Percentiles rank a stretch among this genome's conserved stretches.
phyloP scores from a whole-genome alignment of 1,139 yeast genomes.

The Yamadazyma conglobata region DNA sequence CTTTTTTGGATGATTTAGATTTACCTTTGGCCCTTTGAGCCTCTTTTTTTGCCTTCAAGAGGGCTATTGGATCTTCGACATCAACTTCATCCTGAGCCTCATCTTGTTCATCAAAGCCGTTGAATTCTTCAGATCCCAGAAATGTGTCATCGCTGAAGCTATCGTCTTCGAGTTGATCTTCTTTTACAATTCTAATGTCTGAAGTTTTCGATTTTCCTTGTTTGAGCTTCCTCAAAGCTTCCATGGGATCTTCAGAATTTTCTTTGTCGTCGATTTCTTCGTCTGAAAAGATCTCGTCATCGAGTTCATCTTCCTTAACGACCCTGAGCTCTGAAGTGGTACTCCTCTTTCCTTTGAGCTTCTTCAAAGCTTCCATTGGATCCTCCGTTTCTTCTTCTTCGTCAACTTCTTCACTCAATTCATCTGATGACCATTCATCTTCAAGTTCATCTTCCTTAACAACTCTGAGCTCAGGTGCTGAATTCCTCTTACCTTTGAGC shows the following conservation, averaged over 20 bases:
- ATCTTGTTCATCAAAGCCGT: constrained; percentile 7
- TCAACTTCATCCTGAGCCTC: constrained; percentile 33
- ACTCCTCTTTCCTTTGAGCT: constrained; percentile 19
- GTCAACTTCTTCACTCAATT: constrained; percentile 8
- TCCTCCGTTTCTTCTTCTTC: constrained; percentile 19
- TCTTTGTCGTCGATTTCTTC: constrained; percentile 6
- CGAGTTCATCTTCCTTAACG: constrained; percentile 20
- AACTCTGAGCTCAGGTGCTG: constrained; percentile 12
- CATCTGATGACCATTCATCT: constrained; percentile 2
- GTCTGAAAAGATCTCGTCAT: constrained; percentile 3
- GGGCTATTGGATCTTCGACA: constrained; percentile 38
- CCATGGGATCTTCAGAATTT: constrained; percentile 22
- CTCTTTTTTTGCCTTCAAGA: constrained; percentile 41
- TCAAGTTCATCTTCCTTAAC: constrained; percentile 20
- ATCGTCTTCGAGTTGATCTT: constrained; percentile 18
- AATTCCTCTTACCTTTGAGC: constrained; percentile 3
- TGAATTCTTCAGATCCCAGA: too few relatives aligned
- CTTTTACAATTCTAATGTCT: constrained; percentile 22
- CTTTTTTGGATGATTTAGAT: constrained; percentile 4
- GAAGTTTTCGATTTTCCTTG: constrained; percentile 15
- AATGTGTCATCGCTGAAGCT: constrained; percentile 4
- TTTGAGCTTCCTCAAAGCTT: constrained; percentile 14
- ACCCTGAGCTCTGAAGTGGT: constrained; percentile 13
- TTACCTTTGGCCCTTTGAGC: constrained; percentile 14
- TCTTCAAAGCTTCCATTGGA: constrained; percentile 22